Evolutionary conservation across 345 rosid genomes (phyloP), one percentile per base, ranked within the genome.

Genomic region (Euphorbia tirucalli): DNA sequence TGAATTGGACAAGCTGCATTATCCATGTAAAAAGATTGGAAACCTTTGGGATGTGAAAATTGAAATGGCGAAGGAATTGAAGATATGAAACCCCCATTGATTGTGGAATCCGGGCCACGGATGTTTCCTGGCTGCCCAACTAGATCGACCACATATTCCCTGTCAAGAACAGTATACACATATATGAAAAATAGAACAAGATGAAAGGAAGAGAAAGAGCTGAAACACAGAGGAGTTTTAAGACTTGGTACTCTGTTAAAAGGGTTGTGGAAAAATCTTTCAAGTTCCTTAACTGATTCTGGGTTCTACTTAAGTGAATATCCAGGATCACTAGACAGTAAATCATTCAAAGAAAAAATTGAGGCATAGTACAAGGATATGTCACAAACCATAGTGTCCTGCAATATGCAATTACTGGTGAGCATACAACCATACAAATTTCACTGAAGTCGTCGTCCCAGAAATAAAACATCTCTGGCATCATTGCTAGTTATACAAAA

Each of bases 141-240:
- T 22, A 94, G 93, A 81, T 92, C 98, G 76, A 94, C 98, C 41
- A 94, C 98, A 73, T 90, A 94, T 73, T 94, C 98, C 90, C 98
- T 94, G 89, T 52, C 37, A 70, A 80, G 71, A 80, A 68, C 27
- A 63, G 80, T 16, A 27, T n/a, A 68, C 71, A 43, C 69, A 50
- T 44, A 39, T 18, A 46, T 75, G 3, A 78, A 49, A 19, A 72
- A 63, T 32, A 67, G 14, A n/a, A 35, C 7, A 55, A n/a, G 9
- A 64, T 50, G n/a, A 61, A 19, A 27, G 13, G 50, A 67, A 32
- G 50, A 69, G 11, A 52, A 11, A 50, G 13, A 0, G 5, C 5
- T 30, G 9, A 56, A 58, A 31, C 13, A 55, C 19, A 44, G 21
- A 41, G 3, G 15, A n/a, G 7, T 64, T 27, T 32, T n/a, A 55